A percentile compares a stretch with the other conserved stretches of the same genome.
These are phyloP conservation scores for Amoeboaphelidium protococcarum DNA, from an alignment of 371 early-diverging fungal species.

Conservation along the genomic window DNA sequence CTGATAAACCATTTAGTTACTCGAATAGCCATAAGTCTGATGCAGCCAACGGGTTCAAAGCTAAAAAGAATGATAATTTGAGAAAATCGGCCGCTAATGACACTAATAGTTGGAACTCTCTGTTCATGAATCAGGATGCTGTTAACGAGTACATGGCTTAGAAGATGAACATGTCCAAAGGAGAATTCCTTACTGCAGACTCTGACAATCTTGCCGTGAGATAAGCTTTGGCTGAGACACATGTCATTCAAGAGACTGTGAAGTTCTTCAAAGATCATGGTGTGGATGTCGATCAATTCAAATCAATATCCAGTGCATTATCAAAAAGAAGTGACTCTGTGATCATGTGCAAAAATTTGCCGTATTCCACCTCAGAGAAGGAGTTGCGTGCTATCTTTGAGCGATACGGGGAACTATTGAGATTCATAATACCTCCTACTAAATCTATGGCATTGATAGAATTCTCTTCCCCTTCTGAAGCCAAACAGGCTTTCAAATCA, in stretches of 20 bases:
- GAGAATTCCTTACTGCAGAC: constrained; percentile 55
- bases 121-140: constrained; percentile 87
- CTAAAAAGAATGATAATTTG: constrained; percentile 43
- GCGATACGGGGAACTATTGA: constrained; percentile 39
- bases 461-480: constrained; percentile 61
- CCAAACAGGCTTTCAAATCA: constrained; percentile 57
- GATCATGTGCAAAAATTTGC: constrained; percentile 80
- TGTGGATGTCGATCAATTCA: neutral
- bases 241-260: constrained; percentile 77
- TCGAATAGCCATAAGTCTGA: constrained; percentile 28
- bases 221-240: constrained; percentile 83
- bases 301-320: no score
- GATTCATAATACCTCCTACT: constrained; percentile 64
- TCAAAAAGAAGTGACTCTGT: constrained; percentile 57
- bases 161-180: constrained; percentile 57
- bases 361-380: constrained; percentile 43
- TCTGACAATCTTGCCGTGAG: constrained; percentile 72
- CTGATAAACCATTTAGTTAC: constrained; percentile 47
- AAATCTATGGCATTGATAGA: constrained; percentile 82
- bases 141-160: constrained; percentile 76
- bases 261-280: constrained; percentile 39
- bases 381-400: constrained; percentile 54
- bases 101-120: constrained; percentile 77
- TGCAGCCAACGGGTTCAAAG: constrained; percentile 30
- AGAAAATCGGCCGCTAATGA: constrained; percentile 42